Conservation (phyloP, 495 filamentous ascomycete genomes). For the Sporormia fimetaria region DNA sequence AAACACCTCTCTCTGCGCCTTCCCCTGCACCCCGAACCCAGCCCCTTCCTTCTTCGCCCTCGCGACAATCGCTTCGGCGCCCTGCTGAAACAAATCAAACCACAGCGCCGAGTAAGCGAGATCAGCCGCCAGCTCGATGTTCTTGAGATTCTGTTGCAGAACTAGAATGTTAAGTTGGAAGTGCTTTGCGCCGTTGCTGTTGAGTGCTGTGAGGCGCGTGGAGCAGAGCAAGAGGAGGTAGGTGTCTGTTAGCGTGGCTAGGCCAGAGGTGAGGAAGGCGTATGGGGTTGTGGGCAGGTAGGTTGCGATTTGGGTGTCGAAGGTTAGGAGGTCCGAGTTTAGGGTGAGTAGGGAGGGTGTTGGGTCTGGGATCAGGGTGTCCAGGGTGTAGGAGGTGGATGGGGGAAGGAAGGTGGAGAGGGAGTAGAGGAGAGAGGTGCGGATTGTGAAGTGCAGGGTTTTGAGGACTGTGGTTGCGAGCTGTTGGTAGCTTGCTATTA, state of each 20-base stretch:
- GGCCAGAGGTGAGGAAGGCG: conserved; percentile 42
- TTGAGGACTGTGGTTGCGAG: conserved; percentile 66
- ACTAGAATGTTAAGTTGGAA: conserved; percentile 89
- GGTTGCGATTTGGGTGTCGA: conserved; percentile 65
- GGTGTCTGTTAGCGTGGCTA: conserved; percentile 59
- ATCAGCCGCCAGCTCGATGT: conserved; percentile 51
- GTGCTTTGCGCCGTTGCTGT: conserved; percentile 60
- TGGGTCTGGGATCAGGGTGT: conserved; percentile 64
- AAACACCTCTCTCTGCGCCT: conserved; percentile 42
- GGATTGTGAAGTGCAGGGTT: conserved; percentile 77
- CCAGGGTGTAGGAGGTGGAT: conserved; percentile 53
- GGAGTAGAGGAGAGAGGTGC: conserved; percentile 63
- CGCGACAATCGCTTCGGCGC: conserved; percentile 50
- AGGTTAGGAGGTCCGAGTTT: conserved; percentile 67
- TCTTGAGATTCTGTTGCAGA: conserved; percentile 88
- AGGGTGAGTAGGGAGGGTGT: conserved; percentile 65
- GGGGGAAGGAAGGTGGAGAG: conserved; percentile 20
- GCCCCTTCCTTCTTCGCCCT: conserved; percentile 28
- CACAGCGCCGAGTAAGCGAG: conserved; percentile 62
- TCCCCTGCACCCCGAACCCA: conserved; percentile 28
- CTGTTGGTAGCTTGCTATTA: conserved; percentile 64
- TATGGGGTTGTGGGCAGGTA: conserved; percentile 52
- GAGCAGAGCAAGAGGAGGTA: conserved; percentile 53
- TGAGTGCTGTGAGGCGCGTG: conserved; percentile 55
- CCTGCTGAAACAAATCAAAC: conserved; percentile 67